These are phyloP conservation scores for Ophiostoma fasciatum DNA, from an alignment of 2,329 filamentous ascomycete genomes.

Conservation along the genomic window DNA sequence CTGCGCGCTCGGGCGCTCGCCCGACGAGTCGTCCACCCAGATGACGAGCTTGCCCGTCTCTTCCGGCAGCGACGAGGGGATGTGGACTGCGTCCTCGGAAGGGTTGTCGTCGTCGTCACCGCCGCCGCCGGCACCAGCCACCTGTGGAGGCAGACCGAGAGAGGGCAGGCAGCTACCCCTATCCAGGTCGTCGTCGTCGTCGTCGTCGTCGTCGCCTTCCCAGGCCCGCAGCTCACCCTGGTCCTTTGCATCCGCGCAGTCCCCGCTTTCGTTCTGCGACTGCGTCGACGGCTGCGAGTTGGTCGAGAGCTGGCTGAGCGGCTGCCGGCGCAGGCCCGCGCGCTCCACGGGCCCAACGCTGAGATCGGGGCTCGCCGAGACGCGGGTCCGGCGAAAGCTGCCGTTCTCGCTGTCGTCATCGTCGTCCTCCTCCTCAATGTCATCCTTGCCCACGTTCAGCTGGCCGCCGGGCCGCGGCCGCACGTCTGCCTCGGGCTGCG, in stretches of 20 bases:
- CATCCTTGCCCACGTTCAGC: too few species aligned
- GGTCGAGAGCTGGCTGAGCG: slow-evolving; percentile 1
- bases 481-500: slow-evolving; percentile 25
- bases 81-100: background rate
- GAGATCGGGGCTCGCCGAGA: slow-evolving; percentile 2
- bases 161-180: background rate
- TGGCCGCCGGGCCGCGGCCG: background rate
- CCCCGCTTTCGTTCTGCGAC: too few species aligned
- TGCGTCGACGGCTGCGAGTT: slow-evolving; percentile 4
- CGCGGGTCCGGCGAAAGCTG: too few species aligned
- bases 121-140: too few species aligned
- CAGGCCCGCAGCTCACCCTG: too few species aligned
- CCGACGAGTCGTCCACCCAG: background rate
- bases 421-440: background rate
- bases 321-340: background rate
- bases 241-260: too few species aligned
- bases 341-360: slow-evolving; percentile 1
- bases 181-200: background rate
- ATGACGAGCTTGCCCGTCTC: slow-evolving; percentile 6
- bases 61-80: slow-evolving; percentile 11
- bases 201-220: too few species aligned
- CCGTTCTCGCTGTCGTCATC: background rate
- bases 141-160: too few species aligned
- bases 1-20: too few species aligned
- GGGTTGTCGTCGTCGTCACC: background rate